Conservation (phyloP, 306 rosid species). For the Trichosanthes cucumerina region DNA sequence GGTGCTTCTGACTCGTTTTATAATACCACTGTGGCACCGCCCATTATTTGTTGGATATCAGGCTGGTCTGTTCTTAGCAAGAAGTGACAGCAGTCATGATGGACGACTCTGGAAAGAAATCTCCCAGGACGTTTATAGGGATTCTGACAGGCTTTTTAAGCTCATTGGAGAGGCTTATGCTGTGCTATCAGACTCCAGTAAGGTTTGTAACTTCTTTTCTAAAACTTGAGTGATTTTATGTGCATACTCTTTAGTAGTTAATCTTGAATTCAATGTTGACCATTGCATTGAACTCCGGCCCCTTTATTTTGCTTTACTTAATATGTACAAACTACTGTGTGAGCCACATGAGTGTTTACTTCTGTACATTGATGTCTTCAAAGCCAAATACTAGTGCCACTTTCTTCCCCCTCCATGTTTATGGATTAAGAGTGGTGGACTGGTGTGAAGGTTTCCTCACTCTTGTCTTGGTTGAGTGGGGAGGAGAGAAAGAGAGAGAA, state of each 20-base stretch:
- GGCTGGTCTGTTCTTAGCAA: conserved; percentile 87
- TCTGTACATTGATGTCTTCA: neutral
- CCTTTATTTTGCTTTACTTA: neutral
- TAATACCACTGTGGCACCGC: neutral
- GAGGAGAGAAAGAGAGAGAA: neutral
- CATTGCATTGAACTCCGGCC: neutral
- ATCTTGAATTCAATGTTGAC: neutral
- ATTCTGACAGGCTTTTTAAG: conserved; percentile 90
- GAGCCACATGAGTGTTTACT: neutral
- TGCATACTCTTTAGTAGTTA: neutral
- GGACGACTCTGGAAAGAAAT: conserved; percentile 78
- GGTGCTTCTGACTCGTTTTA: neutral
- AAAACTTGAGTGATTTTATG: neutral
- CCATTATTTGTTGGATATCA: conserved; percentile 22
- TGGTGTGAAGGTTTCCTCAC: neutral
- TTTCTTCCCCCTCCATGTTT: neutral
- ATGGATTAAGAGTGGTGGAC: neutral
- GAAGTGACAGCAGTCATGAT: conserved; percentile 75
- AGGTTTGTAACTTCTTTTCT: conserved; percentile 37
- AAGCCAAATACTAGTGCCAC: neutral
- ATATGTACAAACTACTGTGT: neutral
- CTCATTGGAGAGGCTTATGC: conserved; percentile 95
- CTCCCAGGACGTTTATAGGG: conserved; percentile 64
- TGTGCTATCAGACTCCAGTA: conserved; percentile 69
- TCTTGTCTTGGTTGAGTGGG: neutral